Percentiles rank a stretch among this genome's conserved stretches.
Evolutionary conservation across 768 basidiomycete genomes (phyloP).

Genomic region (Lentinula detonsa): DNA sequence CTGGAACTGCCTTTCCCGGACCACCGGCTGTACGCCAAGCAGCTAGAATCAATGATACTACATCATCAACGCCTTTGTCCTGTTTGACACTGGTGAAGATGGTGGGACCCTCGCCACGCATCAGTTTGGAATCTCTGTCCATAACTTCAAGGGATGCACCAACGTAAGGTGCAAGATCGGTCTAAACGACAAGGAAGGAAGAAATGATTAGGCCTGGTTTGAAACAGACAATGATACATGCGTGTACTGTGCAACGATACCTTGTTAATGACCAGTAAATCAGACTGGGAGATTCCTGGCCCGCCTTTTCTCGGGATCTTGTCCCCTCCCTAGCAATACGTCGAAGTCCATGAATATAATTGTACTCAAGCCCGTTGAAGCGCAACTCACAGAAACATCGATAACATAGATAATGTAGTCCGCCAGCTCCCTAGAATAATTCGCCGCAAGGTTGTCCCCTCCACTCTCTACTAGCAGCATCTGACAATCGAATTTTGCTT

Average conservation of each 20-base stretch:
- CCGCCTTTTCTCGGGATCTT: conserved; percentile 99
- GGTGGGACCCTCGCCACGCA: conserved; percentile 94
- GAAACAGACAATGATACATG: too few species aligned
- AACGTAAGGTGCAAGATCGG: conserved; percentile 89
- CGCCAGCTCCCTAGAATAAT: conserved; percentile 93
- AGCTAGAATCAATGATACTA: conserved; percentile 73
- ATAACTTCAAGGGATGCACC: conserved; percentile 92
- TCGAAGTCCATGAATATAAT: background rate
- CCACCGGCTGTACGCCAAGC: conserved; percentile 86
- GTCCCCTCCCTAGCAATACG: conserved; percentile 76
- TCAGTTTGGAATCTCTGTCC: conserved; percentile 86
- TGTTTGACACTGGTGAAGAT: conserved; percentile 84
- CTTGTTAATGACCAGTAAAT: conserved; percentile 94
- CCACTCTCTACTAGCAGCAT: conserved; percentile 93
- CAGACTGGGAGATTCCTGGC: conserved; percentile 94
- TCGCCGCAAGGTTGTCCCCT: conserved; percentile 95
- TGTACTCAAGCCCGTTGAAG: background rate
- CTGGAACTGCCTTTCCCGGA: conserved; percentile 54
- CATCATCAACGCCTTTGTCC: conserved; percentile 72
- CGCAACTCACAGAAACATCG: conserved; percentile 63
- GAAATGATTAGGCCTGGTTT: background rate
- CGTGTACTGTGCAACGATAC: conserved; percentile 26
- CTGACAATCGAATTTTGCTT: conserved; percentile 86
- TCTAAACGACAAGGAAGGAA: conserved; percentile 39
- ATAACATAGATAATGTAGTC: conserved; percentile 97